Percentiles rank a stretch among this genome's conserved stretches.
phyloP scores from a whole-genome alignment of 2,329 filamentous ascomycete species.

The Plenodomus tracheiphilus region DNA sequence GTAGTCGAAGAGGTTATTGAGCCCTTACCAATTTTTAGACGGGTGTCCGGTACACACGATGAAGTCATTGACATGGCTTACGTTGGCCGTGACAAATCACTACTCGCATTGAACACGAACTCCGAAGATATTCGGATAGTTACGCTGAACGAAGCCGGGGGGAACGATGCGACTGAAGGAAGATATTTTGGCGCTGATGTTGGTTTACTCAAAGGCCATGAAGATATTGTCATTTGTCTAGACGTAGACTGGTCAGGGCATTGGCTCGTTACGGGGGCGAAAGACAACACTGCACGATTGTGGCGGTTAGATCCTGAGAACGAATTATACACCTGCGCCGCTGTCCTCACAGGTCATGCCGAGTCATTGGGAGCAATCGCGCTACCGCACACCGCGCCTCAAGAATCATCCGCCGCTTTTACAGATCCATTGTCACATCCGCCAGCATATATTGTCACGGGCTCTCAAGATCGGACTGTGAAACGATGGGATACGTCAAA shows the following conservation, averaged over 20 bases:
- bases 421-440: conserved; percentile 76
- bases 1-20: conserved; percentile 53
- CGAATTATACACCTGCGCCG: conserved; percentile 76
- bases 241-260: conserved; percentile 96
- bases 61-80: conserved; percentile 96
- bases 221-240: conserved; percentile 93
- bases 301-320: conserved; percentile 83
- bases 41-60: conserved; percentile 95
- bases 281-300: conserved; percentile 90
- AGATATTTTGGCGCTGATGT: conserved; percentile 89
- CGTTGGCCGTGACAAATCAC: conserved; percentile 75
- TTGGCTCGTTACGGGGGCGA: conserved; percentile 94
- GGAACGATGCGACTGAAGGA: conserved; percentile 33
- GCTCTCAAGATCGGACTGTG: conserved; percentile 92
- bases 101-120: conserved; percentile 91
- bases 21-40: conserved; percentile 66
- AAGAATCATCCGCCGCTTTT: conserved; percentile 69
- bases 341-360: conserved; percentile 85
- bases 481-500: conserved; percentile 82
- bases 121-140: conserved; percentile 90
- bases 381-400: conserved; percentile 71
- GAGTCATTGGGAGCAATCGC: conserved; percentile 91
- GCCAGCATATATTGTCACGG: conserved; percentile 83
- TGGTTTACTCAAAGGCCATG: conserved; percentile 82
- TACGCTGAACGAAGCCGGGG: conserved; percentile 58